phyloP scores from a whole-genome alignment of 2,329 filamentous ascomycete genomes.

The Paecilomyces variotii region DNA sequence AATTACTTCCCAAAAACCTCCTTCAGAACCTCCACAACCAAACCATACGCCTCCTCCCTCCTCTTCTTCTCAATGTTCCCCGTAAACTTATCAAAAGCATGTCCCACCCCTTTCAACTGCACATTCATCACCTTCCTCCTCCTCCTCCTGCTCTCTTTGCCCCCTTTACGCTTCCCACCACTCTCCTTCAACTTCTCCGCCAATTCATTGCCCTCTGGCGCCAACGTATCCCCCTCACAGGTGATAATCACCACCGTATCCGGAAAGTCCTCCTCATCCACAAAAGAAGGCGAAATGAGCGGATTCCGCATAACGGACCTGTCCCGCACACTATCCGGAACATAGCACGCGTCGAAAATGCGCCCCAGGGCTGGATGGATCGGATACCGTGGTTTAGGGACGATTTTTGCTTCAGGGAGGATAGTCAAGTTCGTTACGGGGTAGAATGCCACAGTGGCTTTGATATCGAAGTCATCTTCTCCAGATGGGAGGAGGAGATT shows the following conservation, averaged over 20 bases:
- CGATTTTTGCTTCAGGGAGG: conserved; percentile 4
- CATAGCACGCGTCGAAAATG: conserved; percentile 20
- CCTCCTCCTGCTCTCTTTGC: neutral
- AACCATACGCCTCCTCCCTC: conserved; percentile 8
- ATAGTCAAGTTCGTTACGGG: conserved; percentile 17
- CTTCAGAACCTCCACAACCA: neutral
- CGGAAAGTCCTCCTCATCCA: conserved; percentile 18
- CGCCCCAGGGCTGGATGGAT: conserved; percentile 15
- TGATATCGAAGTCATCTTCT: conserved; percentile 6
- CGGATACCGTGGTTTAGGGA: conserved; percentile 8
- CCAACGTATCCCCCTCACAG: conserved; percentile 15
- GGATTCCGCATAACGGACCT: neutral
- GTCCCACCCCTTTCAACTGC: conserved; percentile 24
- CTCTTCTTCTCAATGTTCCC: conserved; percentile 1
- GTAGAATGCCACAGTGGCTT: conserved; percentile 25
- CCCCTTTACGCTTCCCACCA: too few species aligned
- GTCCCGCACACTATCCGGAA: conserved; percentile 16
- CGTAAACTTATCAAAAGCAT: conserved; percentile 31
- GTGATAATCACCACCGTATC: conserved; percentile 18
- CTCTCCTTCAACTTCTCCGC: conserved; percentile 13
- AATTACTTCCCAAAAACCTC: neutral
- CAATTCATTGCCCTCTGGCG: conserved; percentile 17
- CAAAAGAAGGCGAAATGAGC: conserved; percentile 20
- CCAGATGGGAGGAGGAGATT: neutral
- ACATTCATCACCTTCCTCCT: conserved; percentile 17